Base-by-base conservation (phyloP, 225 moss, liverwort and hornwort species). In the Physcomitrellopsis africana region DNA sequence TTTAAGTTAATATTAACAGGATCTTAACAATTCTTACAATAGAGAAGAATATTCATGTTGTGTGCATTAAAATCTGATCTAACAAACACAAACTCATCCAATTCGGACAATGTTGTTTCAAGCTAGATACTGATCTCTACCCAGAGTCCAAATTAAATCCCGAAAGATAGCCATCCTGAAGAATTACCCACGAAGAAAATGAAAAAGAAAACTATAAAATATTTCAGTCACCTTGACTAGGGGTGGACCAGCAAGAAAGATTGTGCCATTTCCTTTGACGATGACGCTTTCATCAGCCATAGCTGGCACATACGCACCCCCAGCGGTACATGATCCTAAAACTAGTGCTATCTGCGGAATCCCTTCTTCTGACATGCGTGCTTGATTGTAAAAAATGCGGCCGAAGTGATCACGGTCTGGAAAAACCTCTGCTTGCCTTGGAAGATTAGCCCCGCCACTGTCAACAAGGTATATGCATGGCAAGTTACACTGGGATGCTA, bases 201-300 rank as follows among this genome's bases (percentile, higher is more conserved):
- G 55, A 11, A 65, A 18, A 60, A 41, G 68, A 76, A 41, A 68
- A 37, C 46, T 20, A 52, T 24, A 47, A 15, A 16, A 10, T 15
- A 27, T 32, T 37, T 44, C 8, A 10, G 37, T 67, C 77, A 97
- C 97, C 97, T 99, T 99, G 58, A 99, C 99, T 73, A 99, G 79
- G 42, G 99, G 99, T 46, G 99, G 99, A 46, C 99, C 99, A 62
- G 93, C 99, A 54, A 99, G 90, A 74, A 99, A 99, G 49, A 99
- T 99, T 27, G 99, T 99, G 56, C 95, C 99, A 78, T 95, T 99
- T 70, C 89, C 93, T 82, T 90, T 95, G 63, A 99, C 99, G 65
- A 99, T 99, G 37, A 99, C 99, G 76, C 89, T 95, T 81, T 99
- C 95, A 64, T 99, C 99, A 58, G 99, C 99, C 95, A 99, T 99